These are phyloP conservation scores for Pythium aphanidermatum DNA, from an alignment of 352 stramenopile species.

Conservation along the genomic window DNA sequence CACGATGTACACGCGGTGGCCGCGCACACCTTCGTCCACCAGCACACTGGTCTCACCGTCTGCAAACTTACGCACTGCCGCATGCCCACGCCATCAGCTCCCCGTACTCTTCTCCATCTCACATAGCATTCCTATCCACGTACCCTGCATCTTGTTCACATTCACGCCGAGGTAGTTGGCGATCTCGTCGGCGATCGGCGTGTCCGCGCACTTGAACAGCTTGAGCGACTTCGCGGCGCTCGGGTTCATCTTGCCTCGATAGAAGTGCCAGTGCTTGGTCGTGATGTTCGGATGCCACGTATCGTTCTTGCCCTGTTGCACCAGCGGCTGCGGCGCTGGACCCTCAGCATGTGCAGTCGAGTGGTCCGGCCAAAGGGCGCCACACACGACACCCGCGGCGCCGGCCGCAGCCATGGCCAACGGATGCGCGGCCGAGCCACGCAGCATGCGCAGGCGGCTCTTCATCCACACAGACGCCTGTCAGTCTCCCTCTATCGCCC, in stretches of 20 bases:
- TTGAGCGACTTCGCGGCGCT: slow-evolving; percentile 78
- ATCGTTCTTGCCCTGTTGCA: slow-evolving; percentile 20
- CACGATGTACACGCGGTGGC: slow-evolving; percentile 83
- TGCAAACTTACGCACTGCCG: slow-evolving; percentile 68
- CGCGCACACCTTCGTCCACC: slow-evolving; percentile 73
- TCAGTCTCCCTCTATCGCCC: too few species aligned
- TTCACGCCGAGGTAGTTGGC: slow-evolving; percentile 70
- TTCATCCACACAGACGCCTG: neutral
- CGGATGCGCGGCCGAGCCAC: neutral
- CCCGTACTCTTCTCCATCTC: neutral
- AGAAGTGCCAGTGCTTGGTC: slow-evolving; percentile 87
- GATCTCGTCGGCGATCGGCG: slow-evolving; percentile 83
- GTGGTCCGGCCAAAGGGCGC: slow-evolving; percentile 11
- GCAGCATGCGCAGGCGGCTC: slow-evolving; percentile 20
- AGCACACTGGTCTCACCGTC: slow-evolving; percentile 78
- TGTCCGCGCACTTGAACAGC: slow-evolving; percentile 87
- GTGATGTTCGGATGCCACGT: slow-evolving; percentile 75
- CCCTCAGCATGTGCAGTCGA: slow-evolving; percentile 6
- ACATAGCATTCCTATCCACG: neutral
- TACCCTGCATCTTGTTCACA: slow-evolving; percentile 70
- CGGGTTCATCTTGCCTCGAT: slow-evolving; percentile 82
- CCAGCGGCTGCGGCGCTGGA: slow-evolving; percentile 9
- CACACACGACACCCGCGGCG: slow-evolving; percentile 26
- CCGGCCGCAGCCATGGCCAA: slow-evolving; percentile 31
- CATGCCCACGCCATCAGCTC: neutral